Evolutionary conservation across 2,329 filamentous ascomycete genomes (phyloP).

Genomic region (Paramyrothecium roridum): DNA sequence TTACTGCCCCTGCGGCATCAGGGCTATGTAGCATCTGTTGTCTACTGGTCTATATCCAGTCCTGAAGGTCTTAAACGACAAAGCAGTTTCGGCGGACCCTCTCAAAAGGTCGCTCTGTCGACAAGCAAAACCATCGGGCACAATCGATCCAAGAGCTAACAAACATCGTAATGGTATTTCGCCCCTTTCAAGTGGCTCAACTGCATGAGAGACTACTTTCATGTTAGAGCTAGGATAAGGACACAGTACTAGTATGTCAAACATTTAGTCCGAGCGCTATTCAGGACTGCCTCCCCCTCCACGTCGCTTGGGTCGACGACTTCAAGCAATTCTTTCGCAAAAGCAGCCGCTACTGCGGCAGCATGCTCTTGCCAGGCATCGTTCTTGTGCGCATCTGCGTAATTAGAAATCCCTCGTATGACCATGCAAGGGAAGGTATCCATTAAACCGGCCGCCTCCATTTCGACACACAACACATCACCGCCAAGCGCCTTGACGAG

Average conservation of each 20-base stretch:
- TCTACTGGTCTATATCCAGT: too few species aligned
- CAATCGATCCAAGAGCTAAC: not conserved
- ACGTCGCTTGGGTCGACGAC: not conserved
- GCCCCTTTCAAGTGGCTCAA: not conserved
- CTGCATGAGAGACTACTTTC: not conserved
- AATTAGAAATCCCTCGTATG: not conserved
- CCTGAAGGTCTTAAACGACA: too few species aligned
- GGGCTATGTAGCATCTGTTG: too few species aligned
- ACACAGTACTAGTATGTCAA: not conserved
- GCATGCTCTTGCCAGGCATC: not conserved
- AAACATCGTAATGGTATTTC: not conserved
- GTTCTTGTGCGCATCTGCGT: not conserved
- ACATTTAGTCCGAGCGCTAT: not conserved
- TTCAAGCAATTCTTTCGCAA: not conserved
- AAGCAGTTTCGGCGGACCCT: too few species aligned
- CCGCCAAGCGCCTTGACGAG: not conserved
- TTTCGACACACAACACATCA: not conserved
- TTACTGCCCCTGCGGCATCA: too few species aligned
- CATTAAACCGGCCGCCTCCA: not conserved
- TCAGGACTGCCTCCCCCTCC: not conserved
- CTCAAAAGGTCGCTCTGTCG: not conserved
- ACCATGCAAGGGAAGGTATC: not conserved
- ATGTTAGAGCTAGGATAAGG: not conserved
- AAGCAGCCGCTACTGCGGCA: not conserved
- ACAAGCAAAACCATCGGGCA: not conserved